Base-by-base conservation (phyloP, 1,284 basidiomycete genomes). In the Leccinum pallidistipes region DNA sequence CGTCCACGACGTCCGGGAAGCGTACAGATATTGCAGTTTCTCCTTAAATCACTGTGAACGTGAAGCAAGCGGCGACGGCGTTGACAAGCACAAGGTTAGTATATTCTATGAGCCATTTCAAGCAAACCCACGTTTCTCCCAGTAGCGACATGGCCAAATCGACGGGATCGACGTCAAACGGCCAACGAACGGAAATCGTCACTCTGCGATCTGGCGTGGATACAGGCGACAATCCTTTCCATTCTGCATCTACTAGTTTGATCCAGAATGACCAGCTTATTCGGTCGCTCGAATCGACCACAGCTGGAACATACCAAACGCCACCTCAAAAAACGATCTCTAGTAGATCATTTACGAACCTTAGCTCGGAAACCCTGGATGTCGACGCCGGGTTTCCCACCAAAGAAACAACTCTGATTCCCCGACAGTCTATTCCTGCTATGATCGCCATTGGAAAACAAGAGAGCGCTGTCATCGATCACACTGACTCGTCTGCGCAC, bases 1-100 rank as follows among this genome's bases (percentile, higher is more conserved):
- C 45, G 24, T 24, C 24, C 3, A 18, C n/a, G 1, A 27, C 3
- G 5, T 54, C 32, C n/a, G 49, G 45, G 40, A 60, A 34, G 40
- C 18, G 8, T 27, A 21, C 50, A 1, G 16, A 6, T 3, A 12
- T 24, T 21, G 24, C 38, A 8, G 18, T 49, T 6, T 50, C 54
- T 6, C 65, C 67, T 50, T 57, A 59, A 21, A 56, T 57, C 24
- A 18, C 4, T 29, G 11, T 57, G n/a, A 32, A 45, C 8, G 32
- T 24, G 24, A 18, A 57, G 16, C 55, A 62, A 24, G 24, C 57
- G 8, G 18, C 3, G 7, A 40, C 40, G n/a, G 16, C 31, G 2
- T 45, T 40, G n/a, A 36, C 4, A 16, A 31, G 3, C 5, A 38
- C 43, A 9, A 50, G 27, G 67, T 68, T 10, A 62, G 56, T 6